Percentiles rank a stretch among this genome's conserved stretches.
These are phyloP conservation scores for Penicillium sp. DNA, from an alignment of 2,329 filamentous ascomycete species.

Conservation along the genomic window DNA sequence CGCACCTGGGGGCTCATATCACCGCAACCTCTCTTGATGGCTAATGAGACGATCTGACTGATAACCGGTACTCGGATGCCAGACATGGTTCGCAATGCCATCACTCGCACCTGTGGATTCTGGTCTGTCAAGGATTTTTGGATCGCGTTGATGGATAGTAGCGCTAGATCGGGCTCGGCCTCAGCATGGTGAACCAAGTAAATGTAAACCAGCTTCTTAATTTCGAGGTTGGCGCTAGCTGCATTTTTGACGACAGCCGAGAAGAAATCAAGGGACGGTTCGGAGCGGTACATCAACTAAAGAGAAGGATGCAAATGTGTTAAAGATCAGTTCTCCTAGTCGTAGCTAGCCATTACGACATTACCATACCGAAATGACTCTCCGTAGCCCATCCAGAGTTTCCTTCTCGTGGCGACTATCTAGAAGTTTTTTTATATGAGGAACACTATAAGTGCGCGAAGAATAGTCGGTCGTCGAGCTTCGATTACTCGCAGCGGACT, in stretches of 20 bases:
- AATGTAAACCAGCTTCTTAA: constrained; percentile 98
- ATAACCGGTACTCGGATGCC: constrained; percentile 97
- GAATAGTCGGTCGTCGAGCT: constrained; percentile 60
- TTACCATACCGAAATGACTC: constrained; percentile 75
- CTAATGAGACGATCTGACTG: constrained; percentile 93
- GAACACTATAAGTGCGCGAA: constrained; percentile 70
- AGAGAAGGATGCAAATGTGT: constrained; percentile 15
- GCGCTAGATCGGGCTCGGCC: constrained; percentile 89
- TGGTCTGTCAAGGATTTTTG: constrained; percentile 95
- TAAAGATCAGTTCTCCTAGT: constrained; percentile 12
- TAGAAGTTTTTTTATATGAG: constrained; percentile 90
- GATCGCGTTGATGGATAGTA: constrained; percentile 97
- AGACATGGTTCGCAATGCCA: constrained; percentile 95
- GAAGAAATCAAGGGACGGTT: constrained; percentile 89
- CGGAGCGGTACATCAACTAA: constrained; percentile 93
- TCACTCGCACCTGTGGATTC: constrained; percentile 86
- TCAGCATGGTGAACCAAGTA: constrained; percentile 97
- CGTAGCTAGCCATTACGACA: not conserved
- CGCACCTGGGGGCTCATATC: constrained; percentile 96
- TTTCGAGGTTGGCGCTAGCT: constrained; percentile 87
- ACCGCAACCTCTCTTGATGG: constrained; percentile 88
- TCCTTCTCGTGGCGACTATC: constrained; percentile 94
- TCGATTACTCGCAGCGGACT: constrained; percentile 70
- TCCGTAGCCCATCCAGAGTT: constrained; percentile 85
- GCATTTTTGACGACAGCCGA: constrained; percentile 99